Conservation (phyloP, 306 rosid species). For the Glycyrrhiza uralensis region DNA sequence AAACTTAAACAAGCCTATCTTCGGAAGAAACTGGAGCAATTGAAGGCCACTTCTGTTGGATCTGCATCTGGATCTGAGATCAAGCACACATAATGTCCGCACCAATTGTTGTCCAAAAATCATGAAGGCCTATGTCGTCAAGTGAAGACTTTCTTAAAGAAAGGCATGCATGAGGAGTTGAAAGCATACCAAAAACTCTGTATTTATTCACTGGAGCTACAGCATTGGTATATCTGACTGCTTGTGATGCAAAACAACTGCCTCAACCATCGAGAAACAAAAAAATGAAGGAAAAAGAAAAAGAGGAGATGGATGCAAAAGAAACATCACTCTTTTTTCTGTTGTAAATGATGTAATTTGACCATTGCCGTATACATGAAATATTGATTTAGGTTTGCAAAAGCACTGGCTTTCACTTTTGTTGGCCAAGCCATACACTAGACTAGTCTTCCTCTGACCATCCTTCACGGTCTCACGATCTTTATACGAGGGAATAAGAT, state of each 20-base stretch:
- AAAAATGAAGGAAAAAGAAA: not conserved
- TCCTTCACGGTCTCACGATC: not conserved
- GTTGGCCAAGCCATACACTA: not conserved
- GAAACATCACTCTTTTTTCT: not conserved
- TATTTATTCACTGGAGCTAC: not conserved
- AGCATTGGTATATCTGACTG: not conserved
- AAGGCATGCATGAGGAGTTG: not conserved
- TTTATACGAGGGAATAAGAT: not conserved
- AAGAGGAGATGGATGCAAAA: not conserved
- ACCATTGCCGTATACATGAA: not conserved
- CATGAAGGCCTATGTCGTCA: not conserved
- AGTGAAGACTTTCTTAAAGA: not conserved
- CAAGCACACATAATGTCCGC: conserved; percentile 20
- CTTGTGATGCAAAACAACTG: not conserved
- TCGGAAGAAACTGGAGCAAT: conserved; percentile 73
- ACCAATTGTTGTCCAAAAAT: not conserved
- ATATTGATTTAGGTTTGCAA: not conserved
- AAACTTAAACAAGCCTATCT: conserved; percentile 81
- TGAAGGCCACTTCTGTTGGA: conserved; percentile 60
- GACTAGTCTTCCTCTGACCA: not conserved
- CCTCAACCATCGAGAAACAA: not conserved
- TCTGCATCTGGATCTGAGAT: conserved; percentile 40
- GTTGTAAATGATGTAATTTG: conserved; percentile 28
- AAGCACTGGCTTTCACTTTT: not conserved
- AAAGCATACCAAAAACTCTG: not conserved